Base-by-base conservation (phyloP, 805 yeast species). In the Priceomyces haplophilus region DNA sequence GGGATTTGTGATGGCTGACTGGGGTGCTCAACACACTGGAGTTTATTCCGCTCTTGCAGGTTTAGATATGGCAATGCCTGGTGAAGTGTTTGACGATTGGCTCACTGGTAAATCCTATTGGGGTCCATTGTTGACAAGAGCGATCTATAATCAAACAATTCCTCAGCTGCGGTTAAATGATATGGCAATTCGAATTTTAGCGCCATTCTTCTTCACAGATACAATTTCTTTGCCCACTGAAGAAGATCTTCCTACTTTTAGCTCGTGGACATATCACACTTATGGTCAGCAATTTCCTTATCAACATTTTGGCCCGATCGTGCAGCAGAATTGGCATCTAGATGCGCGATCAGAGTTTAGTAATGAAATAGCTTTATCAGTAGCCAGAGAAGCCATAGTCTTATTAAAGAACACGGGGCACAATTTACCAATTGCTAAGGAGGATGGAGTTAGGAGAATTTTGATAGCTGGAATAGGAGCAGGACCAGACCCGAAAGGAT, bases 61-160 rank as follows among this genome's bases (percentile, higher is more conserved):
- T 2, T 59, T 79, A 27, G 86, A 82, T 58, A 78, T 82, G 83
- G 66, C 76, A 10, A 79, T 81, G 85, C 85, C 85, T 0, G 80
- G 81, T 2, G 79, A 76, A 42, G 59, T 69, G 1, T 75, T 72
- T 48, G 79, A 78, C 43, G 76, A 68, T 36, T 36, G 39, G 39
- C 18, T 25, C 8, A 13, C 39, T 4, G 31, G 39, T 12, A 72
- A 73, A 49, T 73, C 83, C 0, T 70, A 65, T 40, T 78, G 80
- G 80, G 85, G 84, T 1, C 76, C 83, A 2, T 61, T 75, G 18
- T 63, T 81, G 43, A 76, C 85, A 0, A 54, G 73, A 44, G 76
- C 81, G 2, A 71, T 80, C 3, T 72, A 72, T 54, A 81, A 81
- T 55, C 74, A 73, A 29, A 76, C 85, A 0, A 56, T 81, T 8